These are phyloP conservation scores for Penicillium paradoxum DNA, from an alignment of 495 filamentous ascomycete species.

Conservation along the genomic window DNA sequence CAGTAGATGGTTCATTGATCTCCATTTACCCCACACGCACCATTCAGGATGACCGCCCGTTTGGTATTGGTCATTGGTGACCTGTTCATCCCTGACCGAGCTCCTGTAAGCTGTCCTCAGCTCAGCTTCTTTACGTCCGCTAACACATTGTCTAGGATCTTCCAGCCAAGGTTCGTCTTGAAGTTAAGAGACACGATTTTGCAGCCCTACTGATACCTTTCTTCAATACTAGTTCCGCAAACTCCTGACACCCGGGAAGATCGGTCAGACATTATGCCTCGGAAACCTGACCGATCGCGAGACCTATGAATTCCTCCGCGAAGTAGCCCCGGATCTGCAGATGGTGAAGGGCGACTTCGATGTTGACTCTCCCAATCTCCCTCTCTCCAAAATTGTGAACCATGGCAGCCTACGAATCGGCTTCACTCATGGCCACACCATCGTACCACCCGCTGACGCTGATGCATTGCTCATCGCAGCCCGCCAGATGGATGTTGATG, in stretches of 20 bases:
- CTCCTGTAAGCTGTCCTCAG: constrained; percentile 52
- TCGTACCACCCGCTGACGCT: constrained; percentile 85
- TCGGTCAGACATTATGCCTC: constrained; percentile 93
- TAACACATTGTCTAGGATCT: constrained; percentile 60
- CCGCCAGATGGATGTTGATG: constrained; percentile 93
- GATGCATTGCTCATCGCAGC: constrained; percentile 90
- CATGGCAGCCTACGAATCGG: constrained; percentile 92
- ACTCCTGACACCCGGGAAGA: constrained; percentile 95
- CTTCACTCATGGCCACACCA: constrained; percentile 94
- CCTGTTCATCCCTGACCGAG: constrained; percentile 95
- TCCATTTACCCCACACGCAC: constrained; percentile 9
- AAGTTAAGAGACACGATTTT: background rate
- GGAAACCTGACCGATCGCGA: constrained; percentile 94
- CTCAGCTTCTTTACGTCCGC: constrained; percentile 12
- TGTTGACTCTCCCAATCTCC: constrained; percentile 83
- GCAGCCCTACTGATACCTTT: background rate
- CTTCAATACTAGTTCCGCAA: constrained; percentile 76
- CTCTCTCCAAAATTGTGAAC: constrained; percentile 87
- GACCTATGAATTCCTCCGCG: constrained; percentile 91
- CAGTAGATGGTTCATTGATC: constrained; percentile 26
- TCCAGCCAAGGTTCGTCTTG: constrained; percentile 70
- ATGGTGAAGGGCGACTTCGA: constrained; percentile 94
- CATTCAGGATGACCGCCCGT: constrained; percentile 64
- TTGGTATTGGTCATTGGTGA: constrained; percentile 91
- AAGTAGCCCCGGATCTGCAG: constrained; percentile 88